These are phyloP conservation scores for Paramecium sonneborni DNA, from an alignment of 73 alveolate species.

Conservation along the genomic window DNA sequence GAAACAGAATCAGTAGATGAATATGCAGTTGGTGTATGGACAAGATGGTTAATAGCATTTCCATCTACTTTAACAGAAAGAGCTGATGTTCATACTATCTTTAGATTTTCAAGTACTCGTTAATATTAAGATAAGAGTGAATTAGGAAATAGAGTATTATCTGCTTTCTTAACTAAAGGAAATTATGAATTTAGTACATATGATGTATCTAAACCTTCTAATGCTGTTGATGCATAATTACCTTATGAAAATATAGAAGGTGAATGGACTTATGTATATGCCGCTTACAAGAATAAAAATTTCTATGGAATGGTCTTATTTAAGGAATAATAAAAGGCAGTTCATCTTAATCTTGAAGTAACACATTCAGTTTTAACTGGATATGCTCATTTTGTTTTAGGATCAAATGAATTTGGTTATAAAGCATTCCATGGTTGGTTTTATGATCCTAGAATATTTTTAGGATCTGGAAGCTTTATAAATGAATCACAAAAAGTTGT, in stretches of 20 bases:
- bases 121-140: conserved; percentile 29
- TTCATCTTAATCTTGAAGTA: not conserved
- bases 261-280: conserved; percentile 30
- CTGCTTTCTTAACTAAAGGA: conserved; percentile 4
- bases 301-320: conserved; percentile 39
- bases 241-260: conserved; percentile 34
- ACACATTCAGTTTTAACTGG: conserved; percentile 47
- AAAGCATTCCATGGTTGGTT: conserved; percentile 30
- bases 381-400: not conserved
- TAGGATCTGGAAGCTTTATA: not conserved
- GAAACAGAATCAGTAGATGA: conserved; percentile 55
- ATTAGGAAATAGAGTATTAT: conserved; percentile 44
- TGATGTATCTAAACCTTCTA: not conserved
- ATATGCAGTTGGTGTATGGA: conserved; percentile 59
- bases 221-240: conserved; percentile 26
- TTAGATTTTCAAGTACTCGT: conserved; percentile 6
- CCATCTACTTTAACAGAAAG: conserved; percentile 31
- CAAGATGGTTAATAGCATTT: conserved; percentile 51
- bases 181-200: conserved; percentile 31
- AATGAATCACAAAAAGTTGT: conserved; percentile 8
- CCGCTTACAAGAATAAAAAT: not conserved
- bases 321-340: conserved; percentile 15
- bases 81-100: conserved; percentile 40
- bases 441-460: conserved; percentile 45
- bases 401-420: conserved; percentile 46